Evolutionary conservation across 306 rosid species (phyloP), one percentile per base, ranked within the genome.

Genomic region (Cucumis cinereus): DNA sequence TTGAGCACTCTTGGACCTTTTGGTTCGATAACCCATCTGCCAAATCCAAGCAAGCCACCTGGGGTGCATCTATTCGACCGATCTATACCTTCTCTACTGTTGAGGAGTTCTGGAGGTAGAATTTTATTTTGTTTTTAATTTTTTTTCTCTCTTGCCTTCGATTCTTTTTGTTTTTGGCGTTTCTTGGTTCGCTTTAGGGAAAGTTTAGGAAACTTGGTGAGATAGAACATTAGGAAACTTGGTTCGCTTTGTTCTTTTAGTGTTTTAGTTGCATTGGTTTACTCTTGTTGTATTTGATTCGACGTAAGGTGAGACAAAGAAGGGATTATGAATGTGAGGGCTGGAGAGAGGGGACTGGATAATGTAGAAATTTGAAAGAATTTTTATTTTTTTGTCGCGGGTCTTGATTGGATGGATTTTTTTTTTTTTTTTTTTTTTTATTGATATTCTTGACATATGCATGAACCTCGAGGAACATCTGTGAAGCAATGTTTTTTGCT

Each of bases 1-100:
- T 95, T 20, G 98, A 95, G 89, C 78, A 90, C 70, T 85, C 96
- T 0, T 95, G 98, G 98, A 95, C 99, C 47, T 95, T 95, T 86
- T 92, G 98, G 99, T 95, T 95, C 78, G 97, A 92, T 77, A 92
- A 69, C 52, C 90, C 90, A n/a, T 6, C 80, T 1, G 86, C 87
- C 9, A 95, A 84, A 81, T 7, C 86, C 79, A 92, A 87, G 85
- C 91, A 87, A 68, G 80, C 72, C 16, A 68, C 78, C 43, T 95
- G 99, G 99, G 99, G 99, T 26, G 87, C 80, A 73, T 82, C 90
- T 2, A 79, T 90, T 6, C 91, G 96, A 19, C 81, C 88, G 76
- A 83, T 95, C 88, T 90, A 89, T 63, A 92, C 99, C 26, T 89
- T 92, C 77, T 26, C 92, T 17, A 85, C 99, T 26, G 90, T 83